Evolutionary conservation across 2,329 filamentous ascomycete genomes (phyloP), one percentile per base, ranked within the genome.

Genomic region (Trichoderma sp.): DNA sequence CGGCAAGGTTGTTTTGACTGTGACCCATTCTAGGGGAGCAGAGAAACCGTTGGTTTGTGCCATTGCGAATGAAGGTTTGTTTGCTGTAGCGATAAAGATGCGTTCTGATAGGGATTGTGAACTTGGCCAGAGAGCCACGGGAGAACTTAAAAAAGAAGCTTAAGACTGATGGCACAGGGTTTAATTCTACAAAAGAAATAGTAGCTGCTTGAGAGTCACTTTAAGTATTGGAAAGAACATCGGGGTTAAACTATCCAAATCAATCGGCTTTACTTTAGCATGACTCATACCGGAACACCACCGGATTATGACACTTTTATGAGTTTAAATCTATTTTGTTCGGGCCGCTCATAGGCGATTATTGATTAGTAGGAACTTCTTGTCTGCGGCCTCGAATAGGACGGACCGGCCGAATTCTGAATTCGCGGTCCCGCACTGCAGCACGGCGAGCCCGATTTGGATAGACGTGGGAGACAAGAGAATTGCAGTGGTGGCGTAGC

Each of bases 1-100:
- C 1, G 86, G 86, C 13, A 84, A 77, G 1, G 81, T 85, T 27
- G 85, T 85, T 75, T 81, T 83, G 70, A 88, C 80, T 55, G 76
- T 83, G 70, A 83, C 73, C 71, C 72, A 77, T 69, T 79, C 74
- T 33, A 79, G 57, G 6, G 43, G 31, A 11, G 53, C 19, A 8
- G 74, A 69, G 19, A 72, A n/a, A 8, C 47, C 29, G 8, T 49
- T 59, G 33, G 47, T 16, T 29, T 74, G 69, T 47, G 55, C 62
- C 76, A 76, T 76, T 65, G 37, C 68, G 66, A 37, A 49, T 43
- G 62, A 43, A 43, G 8, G 16, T 55, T 29, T 29, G 7, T 40
- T 40, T 63, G 35, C 24, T 35, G 47, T 47, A 16, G 47, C 8
- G 31, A 37, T 16, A 13, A 35, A 33, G 47, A 16, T 43, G 31